Conservation (phyloP, 108 stramenopile species). For the Nitzschia inconspicua region DNA sequence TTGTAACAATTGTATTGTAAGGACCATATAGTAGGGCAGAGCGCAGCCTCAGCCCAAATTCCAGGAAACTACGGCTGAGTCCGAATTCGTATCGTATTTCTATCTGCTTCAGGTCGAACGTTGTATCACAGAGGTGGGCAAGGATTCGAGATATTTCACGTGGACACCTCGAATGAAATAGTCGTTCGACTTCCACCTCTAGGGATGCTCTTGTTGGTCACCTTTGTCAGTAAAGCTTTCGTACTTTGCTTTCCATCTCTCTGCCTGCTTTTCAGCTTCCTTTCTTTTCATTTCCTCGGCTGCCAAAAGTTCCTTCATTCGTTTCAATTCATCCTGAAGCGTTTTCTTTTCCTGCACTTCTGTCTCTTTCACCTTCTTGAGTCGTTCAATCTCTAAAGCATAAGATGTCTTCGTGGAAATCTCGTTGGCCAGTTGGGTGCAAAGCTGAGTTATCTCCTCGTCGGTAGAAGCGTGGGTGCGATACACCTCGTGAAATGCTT, state of each 20-base stretch:
- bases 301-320: slow-evolving; percentile 21
- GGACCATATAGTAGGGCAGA: too few relatives aligned
- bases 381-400: slow-evolving; percentile 46
- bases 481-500: slow-evolving; percentile 10
- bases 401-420: slow-evolving; percentile 51
- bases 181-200: not conserved
- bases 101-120: not conserved
- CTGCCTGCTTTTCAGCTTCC: slow-evolving; percentile 11
- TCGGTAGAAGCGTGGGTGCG: slow-evolving; percentile 31
- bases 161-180: not conserved
- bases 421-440: slow-evolving; percentile 66
- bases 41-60: too few relatives aligned
- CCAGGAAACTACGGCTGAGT: not conserved
- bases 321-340: slow-evolving; percentile 28
- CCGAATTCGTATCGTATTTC: not conserved
- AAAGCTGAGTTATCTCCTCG: slow-evolving; percentile 51
- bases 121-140: not conserved
- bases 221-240: slow-evolving; percentile 1
- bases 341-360: slow-evolving; percentile 40
- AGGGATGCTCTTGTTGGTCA: not conserved
- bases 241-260: slow-evolving; percentile 23
- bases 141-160: not conserved
- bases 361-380: slow-evolving; percentile 47
- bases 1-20: too few relatives aligned
- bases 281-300: slow-evolving; percentile 5